These are phyloP conservation scores for Diaporthe amygdali DNA, from an alignment of 2,329 filamentous ascomycete genomes.

Conservation along the genomic window DNA sequence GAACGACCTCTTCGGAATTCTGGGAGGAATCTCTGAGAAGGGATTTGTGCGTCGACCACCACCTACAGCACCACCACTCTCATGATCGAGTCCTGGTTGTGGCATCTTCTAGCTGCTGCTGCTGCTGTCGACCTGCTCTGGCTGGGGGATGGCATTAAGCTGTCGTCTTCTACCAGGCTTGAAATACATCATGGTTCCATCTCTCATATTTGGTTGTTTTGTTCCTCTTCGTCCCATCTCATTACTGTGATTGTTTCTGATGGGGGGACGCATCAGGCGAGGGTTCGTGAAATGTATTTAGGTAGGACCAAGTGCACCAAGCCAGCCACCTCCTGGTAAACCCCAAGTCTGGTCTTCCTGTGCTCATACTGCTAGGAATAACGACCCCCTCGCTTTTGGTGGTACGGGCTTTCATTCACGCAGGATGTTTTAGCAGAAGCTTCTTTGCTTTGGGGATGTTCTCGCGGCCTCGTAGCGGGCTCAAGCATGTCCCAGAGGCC, in stretches of 20 bases:
- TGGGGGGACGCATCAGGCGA: no score
- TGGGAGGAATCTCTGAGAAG: background rate
- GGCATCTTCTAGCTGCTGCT: background rate
- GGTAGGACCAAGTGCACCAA: no score
- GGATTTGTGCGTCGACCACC: background rate
- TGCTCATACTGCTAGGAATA: no score
- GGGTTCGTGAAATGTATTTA: no score
- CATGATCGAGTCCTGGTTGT: background rate
- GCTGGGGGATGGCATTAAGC: background rate
- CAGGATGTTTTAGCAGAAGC: no score
- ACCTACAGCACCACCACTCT: background rate
- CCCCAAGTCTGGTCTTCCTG: no score
- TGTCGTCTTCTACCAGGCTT: background rate
- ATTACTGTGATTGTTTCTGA: background rate
- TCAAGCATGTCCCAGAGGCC: background rate
- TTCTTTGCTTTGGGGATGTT: no score
- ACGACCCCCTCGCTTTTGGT: no score
- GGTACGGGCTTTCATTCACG: no score
- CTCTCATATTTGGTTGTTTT: background rate
- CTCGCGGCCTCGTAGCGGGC: background rate
- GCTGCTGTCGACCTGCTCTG: background rate
- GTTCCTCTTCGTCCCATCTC: background rate
- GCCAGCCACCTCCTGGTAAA: no score
- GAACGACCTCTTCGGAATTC: background rate
- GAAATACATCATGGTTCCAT: constrained; percentile 11